phyloP scores from a whole-genome alignment of 805 yeast genomes.

The Tetrapisispora taiwanensis region DNA sequence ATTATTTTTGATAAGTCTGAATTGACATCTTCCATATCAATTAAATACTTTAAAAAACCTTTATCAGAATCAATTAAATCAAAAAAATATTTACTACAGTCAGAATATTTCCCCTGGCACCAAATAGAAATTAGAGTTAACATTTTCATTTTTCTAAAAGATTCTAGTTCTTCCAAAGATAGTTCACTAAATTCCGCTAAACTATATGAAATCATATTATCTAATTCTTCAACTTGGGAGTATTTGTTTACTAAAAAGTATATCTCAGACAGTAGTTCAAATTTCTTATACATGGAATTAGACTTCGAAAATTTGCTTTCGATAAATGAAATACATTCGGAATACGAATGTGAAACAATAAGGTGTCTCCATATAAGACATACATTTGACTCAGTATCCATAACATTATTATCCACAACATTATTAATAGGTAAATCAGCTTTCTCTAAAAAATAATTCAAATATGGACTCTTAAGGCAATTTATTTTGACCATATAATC shows the following conservation, averaged over 20 bases:
- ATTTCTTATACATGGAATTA: slow-evolving; percentile 7
- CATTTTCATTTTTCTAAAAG: slow-evolving; percentile 10
- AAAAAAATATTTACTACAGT: slow-evolving; percentile 15
- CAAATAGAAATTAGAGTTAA: slow-evolving; percentile 12
- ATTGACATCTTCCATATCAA: neutral
- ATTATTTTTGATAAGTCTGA: slow-evolving; percentile 1
- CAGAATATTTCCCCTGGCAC: slow-evolving; percentile 17
- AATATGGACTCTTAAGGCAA: slow-evolving; percentile 11
- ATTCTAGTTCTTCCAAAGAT: slow-evolving; percentile 6
- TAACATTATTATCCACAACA: too few species aligned
- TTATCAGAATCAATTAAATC: slow-evolving; percentile 10
- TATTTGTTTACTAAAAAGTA: slow-evolving; percentile 13
- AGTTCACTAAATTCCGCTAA: neutral
- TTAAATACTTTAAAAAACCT: slow-evolving; percentile 4
- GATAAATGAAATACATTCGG: slow-evolving; percentile 15
- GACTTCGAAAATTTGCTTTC: slow-evolving; percentile 9
- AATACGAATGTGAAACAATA: slow-evolving; percentile 16
- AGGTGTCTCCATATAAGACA: slow-evolving; percentile 5
- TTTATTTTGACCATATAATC: slow-evolving; percentile 8
- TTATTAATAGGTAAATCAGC: slow-evolving; percentile 1
- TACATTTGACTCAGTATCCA: neutral
- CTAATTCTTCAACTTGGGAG: slow-evolving; percentile 18
- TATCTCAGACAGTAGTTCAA: slow-evolving; percentile 13
- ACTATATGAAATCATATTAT: slow-evolving; percentile 11
- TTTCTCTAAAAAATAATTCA: slow-evolving; percentile 6